phyloP scores from a whole-genome alignment of 257 asterid genomes.

The Jasminum sambac region DNA sequence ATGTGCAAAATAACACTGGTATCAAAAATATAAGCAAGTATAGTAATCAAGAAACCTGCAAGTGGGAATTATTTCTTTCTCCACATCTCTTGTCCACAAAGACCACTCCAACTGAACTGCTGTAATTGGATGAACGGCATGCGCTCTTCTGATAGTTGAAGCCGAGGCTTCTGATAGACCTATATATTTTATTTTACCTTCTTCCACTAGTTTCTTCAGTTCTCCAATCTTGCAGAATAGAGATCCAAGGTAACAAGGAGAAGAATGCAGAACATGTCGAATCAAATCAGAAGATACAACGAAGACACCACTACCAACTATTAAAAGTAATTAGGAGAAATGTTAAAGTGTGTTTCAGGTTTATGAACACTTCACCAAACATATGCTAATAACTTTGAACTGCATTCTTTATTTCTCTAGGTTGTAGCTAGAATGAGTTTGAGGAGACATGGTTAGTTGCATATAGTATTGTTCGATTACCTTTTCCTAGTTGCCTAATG shows the following conservation, averaged over 20 bases:
- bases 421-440: too few relatives aligned
- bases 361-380: background rate
- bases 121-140: background rate
- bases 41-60: background rate
- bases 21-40: background rate
- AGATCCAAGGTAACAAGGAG: background rate
- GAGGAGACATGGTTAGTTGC: too few relatives aligned
- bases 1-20: too few relatives aligned
- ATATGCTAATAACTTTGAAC: too few relatives aligned
- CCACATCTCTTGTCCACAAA: background rate
- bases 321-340: background rate
- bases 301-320: background rate
- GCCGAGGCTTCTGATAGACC: background rate
- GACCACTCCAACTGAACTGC: background rate
- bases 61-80: constrained; percentile 3
- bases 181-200: background rate
- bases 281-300: background rate
- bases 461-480: too few relatives aligned
- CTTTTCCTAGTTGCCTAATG: too few relatives aligned
- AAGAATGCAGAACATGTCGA: background rate
- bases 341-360: background rate
- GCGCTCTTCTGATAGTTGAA: constrained; percentile 3
- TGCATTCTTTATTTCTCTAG: too few relatives aligned
- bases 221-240: background rate
- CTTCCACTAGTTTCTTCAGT: background rate